Conservation (phyloP, 2,329 filamentous ascomycete genomes). For the Nothophoma quercina region DNA sequence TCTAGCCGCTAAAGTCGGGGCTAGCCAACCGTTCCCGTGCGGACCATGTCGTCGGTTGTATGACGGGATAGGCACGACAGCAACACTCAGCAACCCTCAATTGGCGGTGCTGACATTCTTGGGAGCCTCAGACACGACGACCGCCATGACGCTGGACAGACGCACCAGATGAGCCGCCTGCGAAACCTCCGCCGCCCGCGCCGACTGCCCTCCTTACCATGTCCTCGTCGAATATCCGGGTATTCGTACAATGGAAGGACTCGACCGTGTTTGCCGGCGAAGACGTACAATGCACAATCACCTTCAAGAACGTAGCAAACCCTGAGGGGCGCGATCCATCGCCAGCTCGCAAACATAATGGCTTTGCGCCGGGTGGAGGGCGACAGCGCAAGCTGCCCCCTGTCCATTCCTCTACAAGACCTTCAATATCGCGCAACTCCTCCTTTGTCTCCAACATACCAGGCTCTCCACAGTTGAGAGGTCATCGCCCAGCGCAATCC, state of each 20-base stretch:
- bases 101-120: slow-evolving; percentile 5
- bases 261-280: slow-evolving; percentile 96
- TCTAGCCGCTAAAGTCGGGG: slow-evolving; percentile 5
- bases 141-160: slow-evolving; percentile 38
- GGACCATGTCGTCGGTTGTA: slow-evolving; percentile 19
- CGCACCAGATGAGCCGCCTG: slow-evolving; percentile 43
- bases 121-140: slow-evolving; percentile 20
- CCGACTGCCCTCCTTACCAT: slow-evolving; percentile 41
- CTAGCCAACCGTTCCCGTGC: slow-evolving; percentile 11
- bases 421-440: slow-evolving; percentile 47
- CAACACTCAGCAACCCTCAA: slow-evolving; percentile 14
- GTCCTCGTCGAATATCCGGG: slow-evolving; percentile 75
- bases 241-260: slow-evolving; percentile 94
- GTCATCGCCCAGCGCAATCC: slow-evolving; percentile 74
- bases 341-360: slow-evolving; percentile 44
- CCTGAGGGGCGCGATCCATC: slow-evolving; percentile 52
- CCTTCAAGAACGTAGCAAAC: slow-evolving; percentile 82
- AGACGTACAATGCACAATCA: slow-evolving; percentile 93
- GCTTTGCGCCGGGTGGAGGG: slow-evolving; percentile 45
- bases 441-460: slow-evolving; percentile 41
- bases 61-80: slow-evolving; percentile 12
- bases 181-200: slow-evolving; percentile 35
- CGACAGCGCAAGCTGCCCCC: slow-evolving; percentile 50
- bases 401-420: slow-evolving; percentile 46
- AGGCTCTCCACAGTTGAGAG: slow-evolving; percentile 52